These are phyloP conservation scores for Curvularia spicifera DNA, from an alignment of 2,329 filamentous ascomycete species.

Conservation along the genomic window DNA sequence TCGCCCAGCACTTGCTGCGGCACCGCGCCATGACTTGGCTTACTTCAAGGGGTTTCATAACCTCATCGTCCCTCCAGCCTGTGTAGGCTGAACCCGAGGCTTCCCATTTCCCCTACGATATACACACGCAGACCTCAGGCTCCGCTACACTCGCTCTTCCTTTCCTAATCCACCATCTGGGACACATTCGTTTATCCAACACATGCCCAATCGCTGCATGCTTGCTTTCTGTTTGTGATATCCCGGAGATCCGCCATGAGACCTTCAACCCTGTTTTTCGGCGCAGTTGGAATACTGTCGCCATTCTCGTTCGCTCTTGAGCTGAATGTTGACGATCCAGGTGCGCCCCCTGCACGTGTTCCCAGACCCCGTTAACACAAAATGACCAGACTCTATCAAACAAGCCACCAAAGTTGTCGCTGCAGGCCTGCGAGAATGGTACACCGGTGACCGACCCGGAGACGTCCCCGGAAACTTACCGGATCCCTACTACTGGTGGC, in stretches of 20 bases:
- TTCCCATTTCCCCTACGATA: constrained; percentile 6
- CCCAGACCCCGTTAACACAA: constrained; percentile 13
- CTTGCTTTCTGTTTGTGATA: constrained; percentile 11
- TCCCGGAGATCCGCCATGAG: constrained; percentile 27
- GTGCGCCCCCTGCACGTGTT: constrained; percentile 16
- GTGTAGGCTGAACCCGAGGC: neutral
- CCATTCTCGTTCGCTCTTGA: constrained; percentile 26
- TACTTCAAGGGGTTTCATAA: constrained; percentile 26
- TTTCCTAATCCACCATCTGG: constrained; percentile 7
- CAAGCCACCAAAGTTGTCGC: constrained; percentile 67
- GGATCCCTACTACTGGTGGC: constrained; percentile 52
- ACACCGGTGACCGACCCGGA: constrained; percentile 65
- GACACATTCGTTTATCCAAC: constrained; percentile 14
- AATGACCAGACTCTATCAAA: constrained; percentile 63
- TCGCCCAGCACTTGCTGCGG: constrained; percentile 27
- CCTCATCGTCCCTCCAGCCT: constrained; percentile 19
- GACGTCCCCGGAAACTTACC: constrained; percentile 64
- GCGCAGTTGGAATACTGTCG: constrained; percentile 24
- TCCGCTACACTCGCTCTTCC: constrained; percentile 20
- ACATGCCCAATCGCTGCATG: constrained; percentile 10
- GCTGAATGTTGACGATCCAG: constrained; percentile 27
- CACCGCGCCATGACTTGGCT: constrained; percentile 28
- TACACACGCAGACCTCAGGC: constrained; percentile 6
- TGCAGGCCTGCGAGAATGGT: constrained; percentile 67
- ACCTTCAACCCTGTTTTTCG: constrained; percentile 23